Conservation (phyloP, 2,329 filamentous ascomycete species). For the Trichophyton equinum region DNA sequence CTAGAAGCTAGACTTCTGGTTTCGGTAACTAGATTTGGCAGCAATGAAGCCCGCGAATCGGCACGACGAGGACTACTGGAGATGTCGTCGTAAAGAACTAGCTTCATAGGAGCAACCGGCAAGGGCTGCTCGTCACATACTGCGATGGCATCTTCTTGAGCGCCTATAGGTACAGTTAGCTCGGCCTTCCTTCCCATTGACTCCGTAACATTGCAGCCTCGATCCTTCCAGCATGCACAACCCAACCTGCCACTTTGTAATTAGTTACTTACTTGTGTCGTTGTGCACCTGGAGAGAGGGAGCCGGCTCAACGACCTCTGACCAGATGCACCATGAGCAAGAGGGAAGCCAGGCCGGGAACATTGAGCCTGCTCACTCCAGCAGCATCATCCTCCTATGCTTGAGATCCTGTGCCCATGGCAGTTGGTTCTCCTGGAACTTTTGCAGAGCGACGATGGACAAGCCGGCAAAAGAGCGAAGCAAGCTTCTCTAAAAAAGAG, state of each 20-base stretch:
- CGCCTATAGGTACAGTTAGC: background rate
- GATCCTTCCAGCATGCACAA: too few relatives aligned
- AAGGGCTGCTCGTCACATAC: constrained; percentile 36
- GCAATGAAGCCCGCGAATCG: constrained; percentile 22
- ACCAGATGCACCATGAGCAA: constrained; percentile 27
- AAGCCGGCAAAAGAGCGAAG: background rate
- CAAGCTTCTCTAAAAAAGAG: background rate
- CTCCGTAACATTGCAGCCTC: too few relatives aligned
- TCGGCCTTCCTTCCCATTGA: too few relatives aligned
- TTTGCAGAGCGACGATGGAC: background rate
- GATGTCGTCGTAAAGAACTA: constrained; percentile 31
- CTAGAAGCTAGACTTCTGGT: constrained; percentile 27
- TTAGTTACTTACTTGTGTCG: background rate
- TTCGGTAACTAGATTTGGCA: constrained; percentile 31
- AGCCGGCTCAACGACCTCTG: constrained; percentile 19
- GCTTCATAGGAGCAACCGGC: constrained; percentile 36
- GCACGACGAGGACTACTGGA: constrained; percentile 23
- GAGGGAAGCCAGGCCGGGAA: constrained; percentile 30
- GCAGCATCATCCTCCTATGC: constrained; percentile 11
- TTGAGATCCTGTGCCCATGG: constrained; percentile 7
- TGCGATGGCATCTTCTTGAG: constrained; percentile 33
- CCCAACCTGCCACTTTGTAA: too few relatives aligned
- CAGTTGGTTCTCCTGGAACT: background rate
- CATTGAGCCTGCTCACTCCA: constrained; percentile 29
- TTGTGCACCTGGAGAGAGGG: constrained; percentile 15